phyloP scores from a whole-genome alignment of 768 basidiomycete genomes.

The Mycena galopus region DNA sequence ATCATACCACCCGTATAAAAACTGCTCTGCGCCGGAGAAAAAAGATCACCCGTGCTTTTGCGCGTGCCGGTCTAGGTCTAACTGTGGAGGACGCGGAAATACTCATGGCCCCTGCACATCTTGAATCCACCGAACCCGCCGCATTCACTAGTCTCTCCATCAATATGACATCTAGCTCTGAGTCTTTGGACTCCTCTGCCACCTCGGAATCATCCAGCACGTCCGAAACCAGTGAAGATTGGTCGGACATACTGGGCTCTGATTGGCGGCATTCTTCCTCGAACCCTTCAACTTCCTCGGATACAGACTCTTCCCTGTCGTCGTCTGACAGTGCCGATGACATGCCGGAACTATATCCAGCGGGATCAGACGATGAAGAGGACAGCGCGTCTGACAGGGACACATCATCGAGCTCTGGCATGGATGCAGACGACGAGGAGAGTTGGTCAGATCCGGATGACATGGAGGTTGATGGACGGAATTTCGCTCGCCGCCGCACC shows the following conservation, averaged over 20 bases:
- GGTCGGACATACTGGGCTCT: neutral
- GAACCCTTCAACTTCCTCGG: neutral
- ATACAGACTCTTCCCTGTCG: too few relatives aligned
- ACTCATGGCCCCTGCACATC: too few relatives aligned
- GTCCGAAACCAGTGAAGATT: neutral
- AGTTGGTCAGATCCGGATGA: neutral
- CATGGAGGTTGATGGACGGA: neutral
- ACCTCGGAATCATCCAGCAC: too few relatives aligned
- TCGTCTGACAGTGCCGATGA: neutral
- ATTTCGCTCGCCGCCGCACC: neutral
- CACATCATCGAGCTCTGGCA: too few relatives aligned
- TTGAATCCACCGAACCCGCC: too few relatives aligned
- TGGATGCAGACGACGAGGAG: neutral
- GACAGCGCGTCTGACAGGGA: too few relatives aligned
- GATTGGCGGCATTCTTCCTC: neutral
- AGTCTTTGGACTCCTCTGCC: too few relatives aligned
- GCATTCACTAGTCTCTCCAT: too few relatives aligned
- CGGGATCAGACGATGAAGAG: constrained; percentile 2
- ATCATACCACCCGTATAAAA: neutral
- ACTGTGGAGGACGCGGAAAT: too few relatives aligned
- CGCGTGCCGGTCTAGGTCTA: too few relatives aligned
- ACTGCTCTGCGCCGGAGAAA: neutral
- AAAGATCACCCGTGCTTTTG: too few relatives aligned
- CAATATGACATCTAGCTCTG: too few relatives aligned
- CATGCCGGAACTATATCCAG: constrained; percentile 12